Conservation (phyloP, 495 filamentous ascomycete genomes). For the Daldinia decipiens region DNA sequence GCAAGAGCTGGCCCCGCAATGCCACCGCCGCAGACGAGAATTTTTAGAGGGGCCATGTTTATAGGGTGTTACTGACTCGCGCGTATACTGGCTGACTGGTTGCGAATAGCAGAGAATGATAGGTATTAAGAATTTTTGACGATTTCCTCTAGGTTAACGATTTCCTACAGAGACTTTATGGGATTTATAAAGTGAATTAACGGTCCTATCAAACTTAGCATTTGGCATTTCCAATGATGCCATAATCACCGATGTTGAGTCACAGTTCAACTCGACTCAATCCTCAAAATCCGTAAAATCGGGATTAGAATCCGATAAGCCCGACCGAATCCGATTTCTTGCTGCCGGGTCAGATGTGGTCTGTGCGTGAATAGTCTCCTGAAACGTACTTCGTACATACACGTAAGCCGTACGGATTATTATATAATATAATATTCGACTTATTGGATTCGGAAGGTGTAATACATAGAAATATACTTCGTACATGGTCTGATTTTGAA, state of each 20-base stretch:
- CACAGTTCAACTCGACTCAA: background rate
- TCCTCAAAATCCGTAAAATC: slow-evolving; percentile 1
- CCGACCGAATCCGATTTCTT: slow-evolving; percentile 5
- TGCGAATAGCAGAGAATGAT: background rate
- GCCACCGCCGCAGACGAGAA: slow-evolving; percentile 51
- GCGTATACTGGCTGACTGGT: background rate
- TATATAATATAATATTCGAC: background rate
- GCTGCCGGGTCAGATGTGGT: slow-evolving; percentile 6
- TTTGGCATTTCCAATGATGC: background rate
- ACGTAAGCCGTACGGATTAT: background rate
- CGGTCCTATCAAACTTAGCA: background rate
- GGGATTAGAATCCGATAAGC: background rate
- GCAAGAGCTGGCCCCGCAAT: slow-evolving; percentile 60
- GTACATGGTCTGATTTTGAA: slow-evolving; percentile 10
- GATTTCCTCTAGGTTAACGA: too few relatives aligned
- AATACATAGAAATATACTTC: background rate
- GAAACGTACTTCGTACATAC: background rate
- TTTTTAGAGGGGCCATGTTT: slow-evolving; percentile 40
- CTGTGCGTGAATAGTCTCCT: background rate
- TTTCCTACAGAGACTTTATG: background rate
- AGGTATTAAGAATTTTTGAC: background rate
- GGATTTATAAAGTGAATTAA: background rate
- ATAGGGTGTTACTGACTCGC: background rate
- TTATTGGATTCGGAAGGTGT: background rate
- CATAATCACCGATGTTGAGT: background rate